Percentiles rank a stretch among this genome's conserved stretches.
Evolutionary conservation across 2,329 filamentous ascomycete genomes (phyloP).

Genomic region (Diatrype stigma): DNA sequence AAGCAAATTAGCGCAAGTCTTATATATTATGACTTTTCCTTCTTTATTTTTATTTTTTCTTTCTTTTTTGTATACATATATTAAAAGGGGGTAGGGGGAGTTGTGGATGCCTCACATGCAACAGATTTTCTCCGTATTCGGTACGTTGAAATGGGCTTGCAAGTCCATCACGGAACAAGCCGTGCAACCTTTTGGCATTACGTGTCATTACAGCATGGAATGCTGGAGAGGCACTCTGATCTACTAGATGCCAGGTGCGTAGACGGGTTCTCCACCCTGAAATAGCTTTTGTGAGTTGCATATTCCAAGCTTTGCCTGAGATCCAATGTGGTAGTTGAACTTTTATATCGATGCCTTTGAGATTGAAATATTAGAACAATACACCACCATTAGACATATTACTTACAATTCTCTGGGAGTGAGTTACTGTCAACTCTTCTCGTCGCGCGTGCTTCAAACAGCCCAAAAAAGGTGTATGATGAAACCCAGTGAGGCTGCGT

Average conservation of each 20-base stretch:
- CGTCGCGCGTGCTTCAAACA: not conserved
- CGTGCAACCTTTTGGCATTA: not conserved
- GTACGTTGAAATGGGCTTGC: not conserved
- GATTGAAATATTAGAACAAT: not conserved
- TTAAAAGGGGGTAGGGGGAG: not conserved
- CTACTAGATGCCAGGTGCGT: not conserved
- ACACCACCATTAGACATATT: not conserved
- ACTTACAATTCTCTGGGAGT: not conserved
- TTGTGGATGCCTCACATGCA: not conserved
- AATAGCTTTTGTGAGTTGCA: not conserved
- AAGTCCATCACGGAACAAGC: not conserved
- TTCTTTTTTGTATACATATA: not conserved
- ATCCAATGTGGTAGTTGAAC: not conserved
- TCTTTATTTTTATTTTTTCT: too few species aligned
- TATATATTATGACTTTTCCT: too few species aligned
- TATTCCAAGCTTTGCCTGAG: not conserved
- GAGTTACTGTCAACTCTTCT: too few species aligned
- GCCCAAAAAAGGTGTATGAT: not conserved
- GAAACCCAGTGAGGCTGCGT: too few species aligned
- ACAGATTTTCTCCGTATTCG: not conserved
- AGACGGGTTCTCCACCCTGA: not conserved
- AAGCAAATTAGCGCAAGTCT: too few species aligned
- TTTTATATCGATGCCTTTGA: not conserved
- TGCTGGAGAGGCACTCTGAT: not conserved
- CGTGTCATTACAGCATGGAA: not conserved